These are phyloP conservation scores for Globisporangium nunn DNA, from an alignment of 352 stramenopile genomes.

Conservation along the genomic window DNA sequence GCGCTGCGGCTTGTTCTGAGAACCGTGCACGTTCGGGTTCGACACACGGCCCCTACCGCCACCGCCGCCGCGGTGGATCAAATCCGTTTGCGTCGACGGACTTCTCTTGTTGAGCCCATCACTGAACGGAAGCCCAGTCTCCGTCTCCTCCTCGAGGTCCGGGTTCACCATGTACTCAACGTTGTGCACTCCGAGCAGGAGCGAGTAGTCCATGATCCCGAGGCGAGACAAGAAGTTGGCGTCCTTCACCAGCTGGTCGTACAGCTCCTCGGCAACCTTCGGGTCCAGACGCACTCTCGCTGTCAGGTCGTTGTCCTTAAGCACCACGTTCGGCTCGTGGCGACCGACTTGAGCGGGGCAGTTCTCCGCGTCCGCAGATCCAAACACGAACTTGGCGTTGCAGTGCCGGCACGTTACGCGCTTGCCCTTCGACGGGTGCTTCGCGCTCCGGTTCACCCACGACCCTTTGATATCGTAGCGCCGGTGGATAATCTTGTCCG, in stretches of 20 bases:
- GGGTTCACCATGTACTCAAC: constrained; percentile 84
- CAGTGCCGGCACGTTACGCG: constrained; percentile 80
- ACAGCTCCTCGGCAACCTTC: constrained; percentile 72
- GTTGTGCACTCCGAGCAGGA: constrained; percentile 86
- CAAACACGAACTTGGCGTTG: constrained; percentile 85
- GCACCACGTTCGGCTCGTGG: constrained; percentile 80
- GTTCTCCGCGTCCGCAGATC: constrained; percentile 70
- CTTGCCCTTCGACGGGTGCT: constrained; percentile 83
- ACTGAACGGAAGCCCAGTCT: constrained; percentile 2
- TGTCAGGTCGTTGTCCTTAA: constrained; percentile 87
- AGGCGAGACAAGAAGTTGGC: constrained; percentile 78
- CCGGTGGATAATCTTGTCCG: constrained; percentile 75
- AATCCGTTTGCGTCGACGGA: constrained; percentile 19
- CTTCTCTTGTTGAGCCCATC: constrained; percentile 5
- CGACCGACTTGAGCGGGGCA: constrained; percentile 69
- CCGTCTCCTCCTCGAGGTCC: constrained; percentile 48
- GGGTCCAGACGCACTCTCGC: constrained; percentile 71
- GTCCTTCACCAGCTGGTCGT: constrained; percentile 81
- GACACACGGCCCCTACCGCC: constrained; percentile 13
- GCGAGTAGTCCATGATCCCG: constrained; percentile 90
- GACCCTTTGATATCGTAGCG: constrained; percentile 87
- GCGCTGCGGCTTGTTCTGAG: constrained; percentile 24
- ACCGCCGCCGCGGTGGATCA: constrained; percentile 19
- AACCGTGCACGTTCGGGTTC: constrained; percentile 14
- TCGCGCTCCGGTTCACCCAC: constrained; percentile 84